Percentiles rank a stretch among this genome's conserved stretches.
Conservation (phyloP, 106 monocot species). For the Posidonia australis region DNA sequence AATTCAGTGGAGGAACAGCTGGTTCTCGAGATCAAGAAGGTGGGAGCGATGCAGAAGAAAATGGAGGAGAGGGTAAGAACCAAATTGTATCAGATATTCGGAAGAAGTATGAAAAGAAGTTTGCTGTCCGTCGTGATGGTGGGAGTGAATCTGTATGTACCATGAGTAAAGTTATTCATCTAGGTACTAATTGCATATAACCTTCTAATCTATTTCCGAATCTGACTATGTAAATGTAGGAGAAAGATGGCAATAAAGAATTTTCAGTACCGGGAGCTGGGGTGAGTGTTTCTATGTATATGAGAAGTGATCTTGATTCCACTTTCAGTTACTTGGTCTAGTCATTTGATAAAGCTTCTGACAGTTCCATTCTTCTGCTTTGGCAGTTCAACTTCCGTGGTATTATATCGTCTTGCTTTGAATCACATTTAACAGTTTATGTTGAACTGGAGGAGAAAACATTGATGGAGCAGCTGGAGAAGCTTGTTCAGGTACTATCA, state of each 20-base stretch:
- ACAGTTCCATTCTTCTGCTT: background rate
- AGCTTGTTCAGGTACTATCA: conserved; percentile 79
- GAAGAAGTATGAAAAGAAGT: conserved; percentile 87
- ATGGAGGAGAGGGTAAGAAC: conserved; percentile 45
- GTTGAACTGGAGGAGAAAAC: conserved; percentile 97
- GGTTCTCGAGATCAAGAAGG: conserved; percentile 36
- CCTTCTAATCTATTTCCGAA: conserved; percentile 14
- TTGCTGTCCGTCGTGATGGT: conserved; percentile 41
- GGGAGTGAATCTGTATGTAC: conserved; percentile 51
- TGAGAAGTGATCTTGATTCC: background rate
- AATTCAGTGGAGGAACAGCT: conserved; percentile 79
- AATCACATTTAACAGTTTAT: conserved; percentile 79
- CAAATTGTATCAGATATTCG: conserved; percentile 83
- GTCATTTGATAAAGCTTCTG: background rate
- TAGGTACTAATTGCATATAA: background rate
- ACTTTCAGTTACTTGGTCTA: background rate
- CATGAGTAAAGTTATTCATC: background rate
- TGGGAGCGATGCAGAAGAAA: conserved; percentile 63
- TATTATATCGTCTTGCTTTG: conserved; percentile 98
- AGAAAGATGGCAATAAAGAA: conserved; percentile 72
- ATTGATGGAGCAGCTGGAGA: conserved; percentile 94
- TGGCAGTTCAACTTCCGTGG: conserved; percentile 95
- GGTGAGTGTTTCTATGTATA: conserved; percentile 27
- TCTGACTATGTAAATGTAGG: conserved; percentile 25
- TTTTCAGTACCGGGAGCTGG: conserved; percentile 64